Conservation (phyloP, 495 filamentous ascomycete species). For the Penicillium canariense region DNA sequence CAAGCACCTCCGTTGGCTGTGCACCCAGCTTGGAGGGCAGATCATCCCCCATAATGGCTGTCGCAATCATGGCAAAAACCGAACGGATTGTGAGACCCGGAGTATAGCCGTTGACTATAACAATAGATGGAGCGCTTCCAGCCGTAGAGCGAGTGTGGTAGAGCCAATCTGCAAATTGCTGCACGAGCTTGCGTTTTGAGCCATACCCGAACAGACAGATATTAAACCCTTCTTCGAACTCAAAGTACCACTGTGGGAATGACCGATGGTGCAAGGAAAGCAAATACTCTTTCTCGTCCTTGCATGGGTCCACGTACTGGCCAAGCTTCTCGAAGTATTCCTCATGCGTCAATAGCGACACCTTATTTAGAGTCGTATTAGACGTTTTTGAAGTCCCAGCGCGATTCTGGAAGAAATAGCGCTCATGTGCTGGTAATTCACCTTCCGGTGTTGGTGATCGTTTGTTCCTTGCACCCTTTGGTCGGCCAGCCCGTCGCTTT, state of each 20-base stretch:
- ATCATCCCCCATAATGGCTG: constrained; percentile 59
- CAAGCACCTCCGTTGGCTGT: constrained; percentile 63
- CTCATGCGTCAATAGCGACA: constrained; percentile 79
- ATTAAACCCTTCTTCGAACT: constrained; percentile 85
- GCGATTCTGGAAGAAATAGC: constrained; percentile 90
- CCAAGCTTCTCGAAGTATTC: constrained; percentile 78
- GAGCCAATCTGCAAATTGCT: constrained; percentile 72
- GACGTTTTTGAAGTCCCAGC: constrained; percentile 79
- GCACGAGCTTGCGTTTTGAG: constrained; percentile 74
- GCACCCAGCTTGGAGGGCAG: constrained; percentile 55
- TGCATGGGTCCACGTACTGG: constrained; percentile 68
- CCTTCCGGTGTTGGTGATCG: constrained; percentile 76
- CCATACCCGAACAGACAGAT: constrained; percentile 92
- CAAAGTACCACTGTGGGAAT: constrained; percentile 91
- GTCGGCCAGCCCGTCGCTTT: constrained; percentile 58
- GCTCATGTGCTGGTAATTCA: constrained; percentile 80
- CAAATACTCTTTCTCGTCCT: constrained; percentile 66
- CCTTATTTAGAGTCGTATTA: constrained; percentile 74
- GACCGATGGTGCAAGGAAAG: constrained; percentile 72
- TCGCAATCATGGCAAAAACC: constrained; percentile 69
- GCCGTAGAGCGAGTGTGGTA: constrained; percentile 45
- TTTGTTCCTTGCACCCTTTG: constrained; percentile 60
- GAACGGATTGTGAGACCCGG: constrained; percentile 73
- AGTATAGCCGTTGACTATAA: constrained; percentile 87
- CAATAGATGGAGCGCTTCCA: constrained; percentile 54